Base-by-base conservation (phyloP, 2,329 filamentous ascomycete genomes). In the Fusarium sp. region DNA sequence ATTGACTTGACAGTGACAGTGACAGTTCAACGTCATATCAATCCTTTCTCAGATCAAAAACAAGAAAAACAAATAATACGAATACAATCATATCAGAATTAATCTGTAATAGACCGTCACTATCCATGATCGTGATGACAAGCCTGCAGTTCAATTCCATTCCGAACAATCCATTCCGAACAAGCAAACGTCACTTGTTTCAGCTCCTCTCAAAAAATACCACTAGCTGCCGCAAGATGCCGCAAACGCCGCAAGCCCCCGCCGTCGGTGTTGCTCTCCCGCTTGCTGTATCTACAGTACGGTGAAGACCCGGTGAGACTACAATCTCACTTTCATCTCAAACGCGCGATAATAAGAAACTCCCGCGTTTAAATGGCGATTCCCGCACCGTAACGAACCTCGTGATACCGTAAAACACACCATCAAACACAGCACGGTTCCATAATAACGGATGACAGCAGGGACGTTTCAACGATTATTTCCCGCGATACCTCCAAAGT, bases 391-490 rank as follows among this genome's bases (percentile, higher is more conserved):
- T 60, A 23, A 23, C 5, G 23, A 23, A 23, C 33, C 45, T 58
- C 35, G 45, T 58, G 42, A 50, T 8, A 50, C 55, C 38, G 68
- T 41, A 69, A 71, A 71, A 71, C 69, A 60, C 64, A 52, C 64
- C 69, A 71, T 71, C 50, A 18, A 55, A 27, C 40, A 46, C 5
- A 23, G 23, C 23, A 23, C 23, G 23, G 23, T 23, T 40, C 56
- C 50, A 60, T 42, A 15, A 15, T 23, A 69, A 70, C 70, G 60
- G 56, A 70, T 63, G 73, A 72, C 62, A 30, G 60, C 37, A 45
- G 63, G 52, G 35, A 58, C 62, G 54, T 49, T 69, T 71, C 27
- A 30, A 76, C 74, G 74, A 76, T 60, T 63, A 76, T 75, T 76
- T 76, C 61, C 69, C 74, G 74, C 73, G 74, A 76, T 76, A 49